Conservation (phyloP, 805 yeast genomes). For the Lipomyces orientalis region DNA sequence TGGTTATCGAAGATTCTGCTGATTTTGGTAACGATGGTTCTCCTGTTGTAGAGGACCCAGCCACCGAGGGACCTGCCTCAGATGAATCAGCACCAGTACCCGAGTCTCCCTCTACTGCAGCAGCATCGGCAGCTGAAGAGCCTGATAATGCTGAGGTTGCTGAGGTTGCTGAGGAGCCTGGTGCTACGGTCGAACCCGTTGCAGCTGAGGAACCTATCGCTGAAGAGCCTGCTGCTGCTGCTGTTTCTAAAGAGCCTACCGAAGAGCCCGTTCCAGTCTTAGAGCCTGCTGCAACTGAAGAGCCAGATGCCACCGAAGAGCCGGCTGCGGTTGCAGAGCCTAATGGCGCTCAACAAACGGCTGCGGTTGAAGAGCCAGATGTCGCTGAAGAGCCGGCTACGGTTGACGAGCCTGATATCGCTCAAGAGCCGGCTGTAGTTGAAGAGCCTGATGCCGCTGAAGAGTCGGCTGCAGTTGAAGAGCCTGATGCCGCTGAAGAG, state of each 20-base stretch:
- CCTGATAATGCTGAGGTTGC: conserved; percentile 8
- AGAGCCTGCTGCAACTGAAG: too few relatives aligned
- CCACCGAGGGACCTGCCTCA: background rate
- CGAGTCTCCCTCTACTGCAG: background rate
- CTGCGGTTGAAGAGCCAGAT: too few relatives aligned
- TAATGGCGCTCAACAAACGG: conserved; percentile 4
- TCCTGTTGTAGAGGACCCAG: conserved; percentile 12
- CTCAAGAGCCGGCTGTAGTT: background rate
- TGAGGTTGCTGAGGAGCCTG: conserved; percentile 2
- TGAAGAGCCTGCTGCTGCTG: background rate
- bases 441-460: background rate
- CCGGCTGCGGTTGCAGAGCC: too few relatives aligned
- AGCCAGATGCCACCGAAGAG: conserved; percentile 12
- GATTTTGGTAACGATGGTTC: background rate
- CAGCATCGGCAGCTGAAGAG: background rate
- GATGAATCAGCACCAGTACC: too few relatives aligned
- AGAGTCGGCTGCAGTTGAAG: background rate
- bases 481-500: background rate
- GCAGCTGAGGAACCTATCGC: conserved; percentile 1
- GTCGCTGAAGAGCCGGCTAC: conserved; percentile 4
- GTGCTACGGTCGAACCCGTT: background rate
- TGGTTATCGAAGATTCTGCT: conserved; percentile 7
- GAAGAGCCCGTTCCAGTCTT: too few relatives aligned
- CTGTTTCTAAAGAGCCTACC: too few relatives aligned
- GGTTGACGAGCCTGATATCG: background rate